A percentile compares a stretch with the other conserved stretches of the same genome.
These are phyloP conservation scores for Malus hybrid DNA, from an alignment of 331 rosid genomes.

Conservation along the genomic window DNA sequence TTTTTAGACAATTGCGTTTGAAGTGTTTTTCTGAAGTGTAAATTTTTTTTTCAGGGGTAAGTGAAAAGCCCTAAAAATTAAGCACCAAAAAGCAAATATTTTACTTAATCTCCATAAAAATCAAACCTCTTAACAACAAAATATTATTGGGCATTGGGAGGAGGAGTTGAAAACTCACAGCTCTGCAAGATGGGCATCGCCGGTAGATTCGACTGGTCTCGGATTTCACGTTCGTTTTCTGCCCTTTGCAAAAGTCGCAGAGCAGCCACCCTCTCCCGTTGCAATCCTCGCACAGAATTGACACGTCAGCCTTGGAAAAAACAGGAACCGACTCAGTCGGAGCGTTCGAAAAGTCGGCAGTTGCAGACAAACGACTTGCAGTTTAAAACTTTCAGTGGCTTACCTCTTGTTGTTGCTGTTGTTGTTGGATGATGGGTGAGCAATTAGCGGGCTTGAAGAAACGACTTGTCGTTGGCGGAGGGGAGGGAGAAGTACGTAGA, in stretches of 20 bases:
- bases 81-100: too few relatives aligned
- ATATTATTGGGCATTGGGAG: not conserved
- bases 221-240: slow-evolving; percentile 72
- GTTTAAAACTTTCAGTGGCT: too few relatives aligned
- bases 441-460: slow-evolving; percentile 30
- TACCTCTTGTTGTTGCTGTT: slow-evolving; percentile 27
- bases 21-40: too few relatives aligned
- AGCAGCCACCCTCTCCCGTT: slow-evolving; percentile 76
- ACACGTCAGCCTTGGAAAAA: slow-evolving; percentile 14
- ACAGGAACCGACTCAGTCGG: too few relatives aligned
- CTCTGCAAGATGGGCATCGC: slow-evolving; percentile 87
- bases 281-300: slow-evolving; percentile 66
- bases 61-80: too few relatives aligned
- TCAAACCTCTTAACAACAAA: not conserved
- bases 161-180: slow-evolving; percentile 32
- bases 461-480: slow-evolving; percentile 2
- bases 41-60: too few relatives aligned
- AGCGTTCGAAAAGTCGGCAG: too few relatives aligned
- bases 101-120: not conserved
- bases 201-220: slow-evolving; percentile 66
- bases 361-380: too few relatives aligned
- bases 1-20: too few relatives aligned
- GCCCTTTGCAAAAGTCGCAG: slow-evolving; percentile 76
- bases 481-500: not conserved
- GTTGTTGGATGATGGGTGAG: slow-evolving; percentile 29